Percentiles rank a stretch among this genome's conserved stretches.
Conservation (phyloP, 2,329 filamentous ascomycete genomes). For the Xylariaceae sp. region DNA sequence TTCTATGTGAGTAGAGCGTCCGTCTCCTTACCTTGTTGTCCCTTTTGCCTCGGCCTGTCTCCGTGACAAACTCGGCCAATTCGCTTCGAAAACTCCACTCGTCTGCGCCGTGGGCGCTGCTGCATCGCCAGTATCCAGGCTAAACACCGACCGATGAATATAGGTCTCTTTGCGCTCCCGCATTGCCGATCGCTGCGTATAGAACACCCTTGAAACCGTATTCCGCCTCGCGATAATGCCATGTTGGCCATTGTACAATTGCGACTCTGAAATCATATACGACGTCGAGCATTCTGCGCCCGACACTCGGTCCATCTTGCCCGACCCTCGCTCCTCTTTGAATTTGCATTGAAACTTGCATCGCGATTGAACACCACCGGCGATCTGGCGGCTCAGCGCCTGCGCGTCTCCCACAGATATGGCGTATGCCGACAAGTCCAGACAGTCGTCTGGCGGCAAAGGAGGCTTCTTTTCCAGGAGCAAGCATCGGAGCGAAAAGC, state of each 20-base stretch:
- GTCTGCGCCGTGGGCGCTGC: conserved; percentile 10
- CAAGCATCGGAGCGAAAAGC: conserved; percentile 68
- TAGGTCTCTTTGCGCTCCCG: conserved; percentile 19
- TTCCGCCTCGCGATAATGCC: conserved; percentile 24
- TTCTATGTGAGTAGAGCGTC: too few relatives aligned
- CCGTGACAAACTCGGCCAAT: too few relatives aligned
- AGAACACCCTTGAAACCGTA: conserved; percentile 13
- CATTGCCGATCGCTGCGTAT: conserved; percentile 10
- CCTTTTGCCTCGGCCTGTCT: too few relatives aligned
- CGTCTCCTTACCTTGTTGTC: too few relatives aligned
- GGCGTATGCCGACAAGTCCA: conserved; percentile 67
- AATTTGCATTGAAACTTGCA: background rate
- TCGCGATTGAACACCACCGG: conserved; percentile 14
- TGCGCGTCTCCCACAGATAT: conserved; percentile 27
- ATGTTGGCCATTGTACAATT: conserved; percentile 33
- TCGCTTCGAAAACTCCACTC: too few relatives aligned
- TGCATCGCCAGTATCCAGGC: conserved; percentile 18
- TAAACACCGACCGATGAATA: conserved; percentile 17
- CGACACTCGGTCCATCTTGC: conserved; percentile 15
- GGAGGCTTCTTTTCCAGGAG: conserved; percentile 85
- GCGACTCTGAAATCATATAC: conserved; percentile 34
- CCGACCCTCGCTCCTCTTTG: background rate
- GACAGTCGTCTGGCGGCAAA: conserved; percentile 67
- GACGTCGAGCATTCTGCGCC: too few relatives aligned
- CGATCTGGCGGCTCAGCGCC: conserved; percentile 20